These are phyloP conservation scores for Penicillium verhagenii DNA, from an alignment of 495 filamentous ascomycete genomes.

Conservation along the genomic window DNA sequence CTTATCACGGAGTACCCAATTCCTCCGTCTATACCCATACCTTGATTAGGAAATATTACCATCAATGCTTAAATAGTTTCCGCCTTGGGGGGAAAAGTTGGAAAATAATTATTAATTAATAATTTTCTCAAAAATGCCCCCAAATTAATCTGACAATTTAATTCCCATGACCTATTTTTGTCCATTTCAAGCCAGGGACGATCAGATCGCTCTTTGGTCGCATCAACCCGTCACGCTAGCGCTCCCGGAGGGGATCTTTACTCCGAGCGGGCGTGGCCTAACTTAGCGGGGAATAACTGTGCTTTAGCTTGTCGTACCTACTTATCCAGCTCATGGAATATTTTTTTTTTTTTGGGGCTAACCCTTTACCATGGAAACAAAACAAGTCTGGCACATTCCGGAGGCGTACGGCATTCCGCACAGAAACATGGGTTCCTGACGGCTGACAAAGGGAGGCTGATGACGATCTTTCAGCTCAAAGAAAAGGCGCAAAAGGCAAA, in stretches of 20 bases:
- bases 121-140: too few species aligned
- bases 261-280: slow-evolving; percentile 10
- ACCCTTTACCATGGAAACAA: slow-evolving; percentile 3
- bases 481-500: neutral
- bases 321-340: too few species aligned
- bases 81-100: too few species aligned
- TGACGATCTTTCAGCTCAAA: neutral
- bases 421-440: slow-evolving; percentile 16
- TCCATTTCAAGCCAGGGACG: slow-evolving; percentile 1
- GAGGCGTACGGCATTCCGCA: slow-evolving; percentile 11
- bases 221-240: slow-evolving; percentile 20
- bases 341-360: neutral
- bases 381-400: slow-evolving; percentile 22
- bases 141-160: too few species aligned
- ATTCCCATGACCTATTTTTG: neutral
- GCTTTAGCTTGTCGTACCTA: too few species aligned
- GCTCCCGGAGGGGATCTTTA: slow-evolving; percentile 25
- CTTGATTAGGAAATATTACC: too few species aligned
- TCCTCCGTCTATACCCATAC: too few species aligned
- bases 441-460: slow-evolving; percentile 1
- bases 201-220: slow-evolving; percentile 27
- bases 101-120: neutral
- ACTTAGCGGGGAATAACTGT: too few species aligned
- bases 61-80: too few species aligned
- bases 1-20: too few species aligned